Base-by-base conservation (phyloP, 2,329 filamentous ascomycete genomes). In the Colletotrichum trifolii region DNA sequence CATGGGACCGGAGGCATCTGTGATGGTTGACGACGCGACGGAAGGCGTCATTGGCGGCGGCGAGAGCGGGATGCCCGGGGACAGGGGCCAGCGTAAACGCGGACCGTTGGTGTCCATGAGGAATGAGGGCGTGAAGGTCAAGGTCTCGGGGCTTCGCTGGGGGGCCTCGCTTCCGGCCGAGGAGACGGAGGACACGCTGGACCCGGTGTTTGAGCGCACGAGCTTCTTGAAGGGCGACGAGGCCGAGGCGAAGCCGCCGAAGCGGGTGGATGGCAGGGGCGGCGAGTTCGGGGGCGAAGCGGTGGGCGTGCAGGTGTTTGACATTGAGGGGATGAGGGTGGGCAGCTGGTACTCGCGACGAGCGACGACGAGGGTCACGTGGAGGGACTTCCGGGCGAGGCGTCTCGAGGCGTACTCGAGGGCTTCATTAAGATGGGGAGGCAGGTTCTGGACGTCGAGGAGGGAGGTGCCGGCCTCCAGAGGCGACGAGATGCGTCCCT, bases 391-490 rank as follows among this genome's bases (percentile, higher is more conserved):
- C 55, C 81, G 80, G 11, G 85, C 82, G 25, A 90, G 79, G 17
- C 83, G 80, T 67, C 78, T 80, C 0, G 88, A 88, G 12, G 82
- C 79, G 69, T 88, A 87, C 63, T 89, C 86, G 36, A 90, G 81
- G 34, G 86, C 86, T 5, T 81, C 79, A 10, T 76, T 81, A 59
- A 89, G 73, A 47, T 81, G 78, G n/a, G 81, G 75, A 2, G 87
- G 87, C n/a, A 90, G 79, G 64, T 84, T 82, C 68, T 87, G 82
- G 39, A 79, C 78, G 69, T 89, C 85, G 64, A 88, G 82, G 59
- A 89, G 78, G 17, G 87, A 89, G 46, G 79, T 78, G 15, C 87
- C 87, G 35, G 87, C 87, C 79, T 89, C 88, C 61, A 90, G 81
- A 12, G 88, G 87, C 54, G 86, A 83, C 2, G 87, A 89, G 70